Evolutionary conservation across 1,284 basidiomycete genomes (phyloP), one percentile per base, ranked within the genome.

Genomic region (Ganoderma lucidum): DNA sequence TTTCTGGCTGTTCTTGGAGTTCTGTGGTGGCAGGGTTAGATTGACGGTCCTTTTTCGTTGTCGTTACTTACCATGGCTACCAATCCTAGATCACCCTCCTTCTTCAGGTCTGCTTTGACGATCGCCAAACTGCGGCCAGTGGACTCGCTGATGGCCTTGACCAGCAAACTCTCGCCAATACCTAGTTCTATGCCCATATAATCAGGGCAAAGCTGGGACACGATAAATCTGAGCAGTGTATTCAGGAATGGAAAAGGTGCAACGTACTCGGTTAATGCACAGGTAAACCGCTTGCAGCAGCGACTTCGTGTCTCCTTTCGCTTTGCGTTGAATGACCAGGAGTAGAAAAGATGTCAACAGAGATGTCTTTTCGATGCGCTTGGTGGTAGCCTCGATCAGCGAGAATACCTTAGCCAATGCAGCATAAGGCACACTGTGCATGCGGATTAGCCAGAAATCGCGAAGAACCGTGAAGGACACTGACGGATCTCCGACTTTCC

Each of bases 111-210:
- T 23, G 93, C 89, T 79, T 98, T 99, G 76, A 99, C 91, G 59
- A 92, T 87, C 2, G 89, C 86, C 28, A 91, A 81, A 74, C 92
- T 95, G 67, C 98, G 88, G 12, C 98, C 98, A 0, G 96, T 98
- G 6, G 95, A 96, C 80, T 98, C 95, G 28, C 91, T 93, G 68
- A 99, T 99, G 17, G 98, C 96, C 78, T 99, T 99, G 79, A 99
- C 89, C 42, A 99, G 86, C 28, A 99, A 82, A 71, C 93, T 95
- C 80, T 99, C 98, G 39, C 98, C 98, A 69, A 99, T 97, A 41
- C 98, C 98, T 0, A 99, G 88, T 80, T 99, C 98, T 59, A 98
- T 87, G 3, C 98, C 97, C 73, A 96, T 86, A 80, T 99, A 99
- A 81, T 99, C 98, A 12, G 98, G 97, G 75, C 96, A 93, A 60